Evolutionary conservation across 2,329 filamentous ascomycete genomes (phyloP).

Genomic region (Bimuria novae-zelandiae): DNA sequence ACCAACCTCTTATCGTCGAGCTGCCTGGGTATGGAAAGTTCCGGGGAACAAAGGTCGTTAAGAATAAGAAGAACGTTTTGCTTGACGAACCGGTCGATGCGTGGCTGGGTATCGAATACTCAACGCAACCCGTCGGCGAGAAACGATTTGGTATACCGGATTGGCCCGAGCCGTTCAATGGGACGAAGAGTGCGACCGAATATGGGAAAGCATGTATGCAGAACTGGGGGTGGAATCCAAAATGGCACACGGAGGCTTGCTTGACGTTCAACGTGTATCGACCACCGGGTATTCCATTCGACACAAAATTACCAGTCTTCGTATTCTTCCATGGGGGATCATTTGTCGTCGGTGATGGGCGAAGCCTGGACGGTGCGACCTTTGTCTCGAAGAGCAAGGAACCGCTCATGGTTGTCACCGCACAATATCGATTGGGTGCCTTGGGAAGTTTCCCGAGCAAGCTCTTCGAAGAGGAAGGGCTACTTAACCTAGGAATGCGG

Average conservation of each 20-base stretch:
- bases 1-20: conserved; percentile 29
- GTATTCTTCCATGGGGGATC: conserved; percentile 39
- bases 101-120: conserved; percentile 56
- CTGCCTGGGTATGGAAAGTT: conserved; percentile 51
- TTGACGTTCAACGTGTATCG: conserved; percentile 41
- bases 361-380: conserved; percentile 40
- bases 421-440: conserved; percentile 42
- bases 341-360: conserved; percentile 36
- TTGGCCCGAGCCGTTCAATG: conserved; percentile 50
- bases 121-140: conserved; percentile 47
- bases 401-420: conserved; percentile 41
- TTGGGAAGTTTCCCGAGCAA: conserved; percentile 40
- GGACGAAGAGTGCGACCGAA: conserved; percentile 43
- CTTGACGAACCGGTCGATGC: conserved; percentile 50
- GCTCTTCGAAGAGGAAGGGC: conserved; percentile 39
- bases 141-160: conserved; percentile 49
- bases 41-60: conserved; percentile 45
- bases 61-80: conserved; percentile 33
- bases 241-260: conserved; percentile 40
- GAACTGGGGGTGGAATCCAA: conserved; percentile 43
- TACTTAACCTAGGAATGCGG: conserved; percentile 40
- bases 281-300: conserved; percentile 29
- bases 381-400: conserved; percentile 38
- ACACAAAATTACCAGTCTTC: conserved; percentile 37
- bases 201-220: conserved; percentile 54